Conservation (phyloP, 2,329 filamentous ascomycete species). For the Epichloe brachyelytri region DNA sequence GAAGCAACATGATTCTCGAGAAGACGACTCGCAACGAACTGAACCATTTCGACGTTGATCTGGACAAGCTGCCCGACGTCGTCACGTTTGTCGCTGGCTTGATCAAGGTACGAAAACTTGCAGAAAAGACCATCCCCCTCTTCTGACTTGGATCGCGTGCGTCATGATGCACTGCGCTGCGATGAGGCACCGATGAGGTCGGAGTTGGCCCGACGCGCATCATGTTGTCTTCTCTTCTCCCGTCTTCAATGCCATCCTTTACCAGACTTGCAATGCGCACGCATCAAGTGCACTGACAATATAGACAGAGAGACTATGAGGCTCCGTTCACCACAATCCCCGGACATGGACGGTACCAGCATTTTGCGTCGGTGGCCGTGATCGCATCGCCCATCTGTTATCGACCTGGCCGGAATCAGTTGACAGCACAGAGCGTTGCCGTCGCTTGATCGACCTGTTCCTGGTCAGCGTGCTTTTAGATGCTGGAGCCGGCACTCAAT, state of each 20-base stretch:
- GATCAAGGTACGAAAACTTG: conserved; percentile 58
- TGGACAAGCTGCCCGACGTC: conserved; percentile 70
- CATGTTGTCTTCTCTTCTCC: background rate
- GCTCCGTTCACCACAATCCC: conserved; percentile 54
- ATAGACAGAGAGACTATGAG: conserved; percentile 37
- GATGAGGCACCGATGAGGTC: background rate
- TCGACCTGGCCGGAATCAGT: conserved; percentile 55
- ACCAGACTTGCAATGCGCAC: background rate
- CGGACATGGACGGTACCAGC: conserved; percentile 74
- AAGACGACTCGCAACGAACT: conserved; percentile 68
- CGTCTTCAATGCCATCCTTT: background rate
- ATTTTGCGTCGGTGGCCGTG: conserved; percentile 67
- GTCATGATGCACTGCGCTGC: background rate
- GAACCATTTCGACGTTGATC: conserved; percentile 79
- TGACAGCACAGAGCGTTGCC: conserved; percentile 60
- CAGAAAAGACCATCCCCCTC: background rate
- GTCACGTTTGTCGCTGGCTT: conserved; percentile 82
- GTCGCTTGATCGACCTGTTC: conserved; percentile 66
- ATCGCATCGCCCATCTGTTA: conserved; percentile 59
- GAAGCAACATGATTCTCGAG: conserved; percentile 58
- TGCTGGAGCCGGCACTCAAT: conserved; percentile 77
- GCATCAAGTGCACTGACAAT: background rate
- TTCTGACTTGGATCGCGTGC: background rate
- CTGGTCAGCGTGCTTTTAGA: conserved; percentile 70
- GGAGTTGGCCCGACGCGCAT: background rate